These are phyloP conservation scores for Colletotrichum tropicicola DNA, from an alignment of 2,329 filamentous ascomycete genomes.

Conservation along the genomic window DNA sequence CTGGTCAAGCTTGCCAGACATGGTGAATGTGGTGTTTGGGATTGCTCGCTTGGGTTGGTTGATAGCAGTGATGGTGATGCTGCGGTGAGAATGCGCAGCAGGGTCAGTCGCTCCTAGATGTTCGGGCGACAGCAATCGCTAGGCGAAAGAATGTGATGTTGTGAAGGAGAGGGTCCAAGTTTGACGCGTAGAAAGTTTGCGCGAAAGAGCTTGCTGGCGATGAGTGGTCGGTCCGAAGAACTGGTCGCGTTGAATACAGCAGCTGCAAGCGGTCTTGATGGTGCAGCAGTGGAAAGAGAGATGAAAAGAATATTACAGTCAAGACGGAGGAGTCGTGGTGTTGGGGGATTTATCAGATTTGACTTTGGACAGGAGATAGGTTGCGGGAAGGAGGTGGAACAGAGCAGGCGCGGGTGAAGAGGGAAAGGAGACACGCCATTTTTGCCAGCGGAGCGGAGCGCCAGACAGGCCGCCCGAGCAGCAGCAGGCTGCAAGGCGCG, in stretches of 20 bases:
- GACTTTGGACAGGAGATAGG: conserved; percentile 7
- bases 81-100: conserved; percentile 14
- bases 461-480: background rate
- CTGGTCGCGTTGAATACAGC: background rate
- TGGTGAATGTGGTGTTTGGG: conserved; percentile 53
- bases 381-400: conserved; percentile 13
- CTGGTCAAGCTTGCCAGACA: conserved; percentile 96
- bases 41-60: background rate
- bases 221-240: conserved; percentile 9
- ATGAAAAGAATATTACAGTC: background rate
- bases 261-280: background rate
- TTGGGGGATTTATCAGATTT: conserved; percentile 8
- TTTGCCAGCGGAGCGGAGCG: conserved; percentile 20
- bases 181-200: conserved; percentile 22
- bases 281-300: conserved; percentile 5
- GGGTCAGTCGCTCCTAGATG: conserved; percentile 6
- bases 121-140: conserved; percentile 6
- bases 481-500: conserved; percentile 12
- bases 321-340: conserved; percentile 1
- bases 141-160: conserved; percentile 2
- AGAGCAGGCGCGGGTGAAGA: conserved; percentile 9
- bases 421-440: conserved; percentile 26
- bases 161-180: conserved; percentile 3
- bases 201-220: conserved; percentile 1
- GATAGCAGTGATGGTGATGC: background rate